Conservation (phyloP, 805 yeast genomes). For the Kurtzmaniella fragi region DNA sequence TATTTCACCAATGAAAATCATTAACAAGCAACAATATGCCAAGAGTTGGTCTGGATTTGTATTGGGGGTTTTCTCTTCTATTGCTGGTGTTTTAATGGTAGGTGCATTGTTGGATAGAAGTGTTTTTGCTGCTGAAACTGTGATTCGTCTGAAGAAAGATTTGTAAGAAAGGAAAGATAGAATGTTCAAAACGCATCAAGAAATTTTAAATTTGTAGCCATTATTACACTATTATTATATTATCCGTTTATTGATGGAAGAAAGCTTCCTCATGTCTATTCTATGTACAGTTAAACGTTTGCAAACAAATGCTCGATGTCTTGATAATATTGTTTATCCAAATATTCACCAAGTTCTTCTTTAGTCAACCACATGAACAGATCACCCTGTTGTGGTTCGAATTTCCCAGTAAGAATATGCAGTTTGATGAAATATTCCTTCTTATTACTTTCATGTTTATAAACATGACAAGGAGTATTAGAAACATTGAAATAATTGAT, state of each 20-base stretch:
- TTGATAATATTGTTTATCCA: slow-evolving; percentile 50
- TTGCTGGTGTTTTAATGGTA: slow-evolving; percentile 91
- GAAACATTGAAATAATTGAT: slow-evolving; percentile 92
- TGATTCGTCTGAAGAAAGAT: slow-evolving; percentile 63
- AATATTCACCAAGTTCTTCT: slow-evolving; percentile 61
- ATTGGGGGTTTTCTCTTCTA: slow-evolving; percentile 76
- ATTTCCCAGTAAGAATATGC: slow-evolving; percentile 82
- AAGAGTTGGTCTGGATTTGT: slow-evolving; percentile 81
- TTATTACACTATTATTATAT: neutral
- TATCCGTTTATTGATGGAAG: neutral
- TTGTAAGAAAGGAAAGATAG: slow-evolving; percentile 13
- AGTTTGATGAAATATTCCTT: slow-evolving; percentile 76
- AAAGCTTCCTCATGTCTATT: slow-evolving; percentile 1
- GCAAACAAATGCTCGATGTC: slow-evolving; percentile 48
- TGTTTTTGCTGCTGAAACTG: slow-evolving; percentile 83
- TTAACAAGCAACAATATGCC: slow-evolving; percentile 69
- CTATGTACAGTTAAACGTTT: slow-evolving; percentile 24
- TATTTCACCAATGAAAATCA: slow-evolving; percentile 87
- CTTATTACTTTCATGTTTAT: slow-evolving; percentile 34
- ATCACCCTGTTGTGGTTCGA: slow-evolving; percentile 37
- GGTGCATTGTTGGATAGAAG: slow-evolving; percentile 87
- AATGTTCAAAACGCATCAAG: too few relatives aligned
- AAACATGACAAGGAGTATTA: slow-evolving; percentile 73
- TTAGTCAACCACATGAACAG: slow-evolving; percentile 77
- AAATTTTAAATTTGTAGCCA: neutral